phyloP scores from a whole-genome alignment of 768 basidiomycete species.

The Coprinopsis sp. region DNA sequence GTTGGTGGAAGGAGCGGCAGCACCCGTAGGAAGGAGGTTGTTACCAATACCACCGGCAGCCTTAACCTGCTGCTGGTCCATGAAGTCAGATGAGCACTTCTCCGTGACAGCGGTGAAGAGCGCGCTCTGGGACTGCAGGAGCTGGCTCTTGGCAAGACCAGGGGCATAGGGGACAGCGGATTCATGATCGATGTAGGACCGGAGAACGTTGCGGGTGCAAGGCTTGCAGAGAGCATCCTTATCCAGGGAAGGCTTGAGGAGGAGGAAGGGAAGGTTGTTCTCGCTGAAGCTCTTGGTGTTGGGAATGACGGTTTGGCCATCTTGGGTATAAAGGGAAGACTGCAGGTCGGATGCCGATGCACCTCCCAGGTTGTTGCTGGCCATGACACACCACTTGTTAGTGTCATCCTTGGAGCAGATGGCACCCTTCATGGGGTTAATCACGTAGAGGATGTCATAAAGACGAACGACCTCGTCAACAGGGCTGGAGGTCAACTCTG shows the following conservation, averaged over 20 bases:
- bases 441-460: constrained; percentile 79
- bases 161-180: constrained; percentile 66
- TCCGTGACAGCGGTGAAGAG: constrained; percentile 60
- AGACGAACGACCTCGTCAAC: constrained; percentile 48
- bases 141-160: constrained; percentile 58
- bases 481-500: constrained; percentile 57
- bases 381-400: constrained; percentile 64
- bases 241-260: constrained; percentile 52
- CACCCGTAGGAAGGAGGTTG: constrained; percentile 23
- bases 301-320: constrained; percentile 37
- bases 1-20: constrained; percentile 17
- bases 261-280: constrained; percentile 77
- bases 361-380: constrained; percentile 33
- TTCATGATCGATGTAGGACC: constrained; percentile 75
- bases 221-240: constrained; percentile 64
- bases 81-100: constrained; percentile 71
- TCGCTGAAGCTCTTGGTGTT: constrained; percentile 50
- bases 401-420: constrained; percentile 73
- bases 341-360: constrained; percentile 14
- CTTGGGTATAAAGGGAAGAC: constrained; percentile 23
- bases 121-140: constrained; percentile 59
- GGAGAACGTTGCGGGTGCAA: constrained; percentile 77
- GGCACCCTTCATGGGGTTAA: constrained; percentile 60
- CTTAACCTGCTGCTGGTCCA: constrained; percentile 58
- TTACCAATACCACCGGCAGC: constrained; percentile 54